Evolutionary conservation across 2,329 filamentous ascomycete genomes (phyloP).

Genomic region (Epichloe scottii): DNA sequence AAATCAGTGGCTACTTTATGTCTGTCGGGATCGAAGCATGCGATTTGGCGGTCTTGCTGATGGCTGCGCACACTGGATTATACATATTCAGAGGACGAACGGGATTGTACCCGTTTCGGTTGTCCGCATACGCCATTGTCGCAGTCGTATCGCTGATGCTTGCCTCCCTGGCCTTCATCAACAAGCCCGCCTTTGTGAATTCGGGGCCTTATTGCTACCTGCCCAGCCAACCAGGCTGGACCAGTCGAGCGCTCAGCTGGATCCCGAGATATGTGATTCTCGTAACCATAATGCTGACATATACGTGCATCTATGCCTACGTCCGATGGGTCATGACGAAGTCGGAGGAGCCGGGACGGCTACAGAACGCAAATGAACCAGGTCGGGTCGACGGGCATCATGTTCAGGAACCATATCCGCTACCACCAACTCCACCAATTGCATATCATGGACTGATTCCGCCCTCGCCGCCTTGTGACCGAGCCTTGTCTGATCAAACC

Average conservation of each 20-base stretch:
- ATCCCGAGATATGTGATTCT: conserved; percentile 61
- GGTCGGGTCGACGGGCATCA: conserved; percentile 5
- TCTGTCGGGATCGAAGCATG: conserved; percentile 54
- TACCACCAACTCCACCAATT: conserved; percentile 19
- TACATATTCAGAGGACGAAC: conserved; percentile 54
- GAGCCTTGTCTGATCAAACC: conserved; percentile 7
- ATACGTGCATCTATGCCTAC: conserved; percentile 58
- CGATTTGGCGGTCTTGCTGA: conserved; percentile 60
- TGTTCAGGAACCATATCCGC: conserved; percentile 2
- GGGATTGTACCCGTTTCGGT: conserved; percentile 57
- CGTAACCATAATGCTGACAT: conserved; percentile 48
- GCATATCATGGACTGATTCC: conserved; percentile 21
- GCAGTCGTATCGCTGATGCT: conserved; percentile 45
- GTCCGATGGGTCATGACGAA: conserved; percentile 35
- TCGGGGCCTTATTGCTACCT: conserved; percentile 59
- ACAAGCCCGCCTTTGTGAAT: conserved; percentile 44
- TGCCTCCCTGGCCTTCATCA: conserved; percentile 51
- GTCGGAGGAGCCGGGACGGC: conserved; percentile 18
- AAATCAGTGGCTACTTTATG: conserved; percentile 56
- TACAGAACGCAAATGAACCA: not conserved
- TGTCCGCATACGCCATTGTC: conserved; percentile 44
- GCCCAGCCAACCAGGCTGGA: conserved; percentile 55
- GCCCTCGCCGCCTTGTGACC: conserved; percentile 13
- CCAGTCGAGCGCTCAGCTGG: conserved; percentile 56
- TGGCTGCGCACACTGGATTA: conserved; percentile 59